A percentile compares a stretch with the other conserved stretches of the same genome.
Conservation (phyloP, 169 alveolate genomes). For the Plasmodium gaboni region DNA sequence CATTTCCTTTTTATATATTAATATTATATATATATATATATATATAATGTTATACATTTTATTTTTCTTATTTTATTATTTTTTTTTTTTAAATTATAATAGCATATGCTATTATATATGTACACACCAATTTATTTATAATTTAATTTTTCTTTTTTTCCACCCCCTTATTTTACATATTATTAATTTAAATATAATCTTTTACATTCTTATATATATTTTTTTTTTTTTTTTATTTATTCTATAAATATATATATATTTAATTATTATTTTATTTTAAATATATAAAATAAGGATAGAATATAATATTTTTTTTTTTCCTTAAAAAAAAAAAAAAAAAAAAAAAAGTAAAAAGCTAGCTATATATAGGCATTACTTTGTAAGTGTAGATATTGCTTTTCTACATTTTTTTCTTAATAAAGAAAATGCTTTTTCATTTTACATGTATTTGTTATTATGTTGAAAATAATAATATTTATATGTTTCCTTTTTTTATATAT, state of each 20-base stretch:
- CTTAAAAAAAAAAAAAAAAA: neutral
- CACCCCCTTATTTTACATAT: neutral
- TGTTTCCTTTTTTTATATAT: neutral
- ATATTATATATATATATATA: neutral
- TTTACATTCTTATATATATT: neutral
- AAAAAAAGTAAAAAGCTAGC: constrained; percentile 1
- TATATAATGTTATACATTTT: too few species aligned
- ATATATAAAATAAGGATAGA: constrained; percentile 11
- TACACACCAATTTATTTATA: constrained; percentile 1
- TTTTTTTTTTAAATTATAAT: too few species aligned
- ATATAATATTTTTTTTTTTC: constrained; percentile 1
- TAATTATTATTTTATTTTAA: neutral
- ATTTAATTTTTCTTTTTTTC: neutral
- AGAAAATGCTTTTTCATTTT: neutral
- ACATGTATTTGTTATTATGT: neutral
- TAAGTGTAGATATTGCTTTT: constrained; percentile 4
- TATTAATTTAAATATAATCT: neutral
- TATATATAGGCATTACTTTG: neutral
- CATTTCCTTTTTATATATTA: neutral
- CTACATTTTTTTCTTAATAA: constrained; percentile 1
- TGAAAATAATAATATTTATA: neutral
- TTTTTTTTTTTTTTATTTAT: neutral
- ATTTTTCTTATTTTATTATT: too few species aligned
- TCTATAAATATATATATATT: neutral
- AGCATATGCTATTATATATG: neutral